These are phyloP conservation scores for Monoraphidium neglectum DNA, from an alignment of 139 green algal genomes.

Conservation along the genomic window DNA sequence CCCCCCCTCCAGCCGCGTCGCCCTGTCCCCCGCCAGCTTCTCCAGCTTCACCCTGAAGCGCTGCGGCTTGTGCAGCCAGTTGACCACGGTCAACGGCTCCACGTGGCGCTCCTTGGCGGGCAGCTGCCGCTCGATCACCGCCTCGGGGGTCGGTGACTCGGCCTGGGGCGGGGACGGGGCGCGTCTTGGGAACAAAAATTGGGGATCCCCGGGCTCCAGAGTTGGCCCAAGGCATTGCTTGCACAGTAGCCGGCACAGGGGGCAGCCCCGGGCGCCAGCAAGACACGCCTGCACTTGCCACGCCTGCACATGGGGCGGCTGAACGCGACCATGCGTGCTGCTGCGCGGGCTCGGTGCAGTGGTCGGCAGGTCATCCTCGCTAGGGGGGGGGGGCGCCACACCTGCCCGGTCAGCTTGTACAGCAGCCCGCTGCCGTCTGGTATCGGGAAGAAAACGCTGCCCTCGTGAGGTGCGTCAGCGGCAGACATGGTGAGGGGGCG, in stretches of 20 bases:
- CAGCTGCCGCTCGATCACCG: slow-evolving; percentile 43
- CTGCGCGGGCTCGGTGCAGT: no score
- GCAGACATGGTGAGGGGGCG: slow-evolving; percentile 68
- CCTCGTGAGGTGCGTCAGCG: slow-evolving; percentile 45
- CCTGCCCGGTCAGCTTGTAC: slow-evolving; percentile 57
- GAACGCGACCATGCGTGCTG: no score
- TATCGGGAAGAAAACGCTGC: slow-evolving; percentile 81
- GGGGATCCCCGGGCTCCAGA: no score
- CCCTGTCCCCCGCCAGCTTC: slow-evolving; percentile 24
- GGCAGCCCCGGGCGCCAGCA: no score
- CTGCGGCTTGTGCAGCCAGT: slow-evolving; percentile 80
- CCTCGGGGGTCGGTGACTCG: slow-evolving; percentile 17
- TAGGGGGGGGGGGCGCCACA: background rate
- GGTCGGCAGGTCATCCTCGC: no score
- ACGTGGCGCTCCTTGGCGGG: slow-evolving; percentile 58
- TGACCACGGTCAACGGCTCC: slow-evolving; percentile 65
- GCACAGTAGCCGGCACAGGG: no score
- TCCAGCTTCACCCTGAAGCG: slow-evolving; percentile 65
- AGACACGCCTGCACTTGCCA: no score
- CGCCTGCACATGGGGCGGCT: no score
- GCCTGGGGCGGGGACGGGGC: slow-evolving; percentile 5
- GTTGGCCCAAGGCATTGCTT: no score
- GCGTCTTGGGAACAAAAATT: no score
- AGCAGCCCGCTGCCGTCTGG: slow-evolving; percentile 76
- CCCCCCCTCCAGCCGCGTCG: slow-evolving; percentile 52